phyloP scores from a whole-genome alignment of 148 eudicot species.

The Camellia sinensis region DNA sequence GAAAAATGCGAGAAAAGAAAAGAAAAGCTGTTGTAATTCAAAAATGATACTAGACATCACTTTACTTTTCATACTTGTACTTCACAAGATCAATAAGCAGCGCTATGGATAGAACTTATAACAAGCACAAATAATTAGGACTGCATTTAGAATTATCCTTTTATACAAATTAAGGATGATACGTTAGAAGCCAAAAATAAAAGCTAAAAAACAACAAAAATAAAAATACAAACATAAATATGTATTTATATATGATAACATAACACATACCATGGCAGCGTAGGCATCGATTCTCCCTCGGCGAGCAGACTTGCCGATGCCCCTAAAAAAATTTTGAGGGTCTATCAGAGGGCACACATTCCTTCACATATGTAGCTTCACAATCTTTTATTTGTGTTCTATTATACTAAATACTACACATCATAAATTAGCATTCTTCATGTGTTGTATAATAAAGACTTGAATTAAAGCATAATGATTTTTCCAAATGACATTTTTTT shows the following conservation, averaged over 20 bases:
- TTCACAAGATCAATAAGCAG: too few relatives aligned
- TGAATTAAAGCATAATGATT: too few relatives aligned
- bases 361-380: background rate
- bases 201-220: background rate
- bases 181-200: background rate
- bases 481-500: too few relatives aligned
- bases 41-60: background rate
- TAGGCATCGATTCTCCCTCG: conserved; percentile 42
- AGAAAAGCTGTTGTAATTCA: background rate
- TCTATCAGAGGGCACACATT: background rate
- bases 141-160: background rate
- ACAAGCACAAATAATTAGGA: background rate
- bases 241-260: too few relatives aligned
- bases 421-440: background rate
- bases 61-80: too few relatives aligned
- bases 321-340: conserved; percentile 22
- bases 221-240: too few relatives aligned
- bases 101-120: background rate
- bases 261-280: conserved; percentile 42
- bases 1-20: background rate
- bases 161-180: background rate
- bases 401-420: background rate
- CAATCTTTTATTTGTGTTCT: background rate
- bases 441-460: too few relatives aligned
- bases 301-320: conserved; percentile 41